Conservation (phyloP, 306 rosid genomes). For the Luffa aegyptiaca region DNA sequence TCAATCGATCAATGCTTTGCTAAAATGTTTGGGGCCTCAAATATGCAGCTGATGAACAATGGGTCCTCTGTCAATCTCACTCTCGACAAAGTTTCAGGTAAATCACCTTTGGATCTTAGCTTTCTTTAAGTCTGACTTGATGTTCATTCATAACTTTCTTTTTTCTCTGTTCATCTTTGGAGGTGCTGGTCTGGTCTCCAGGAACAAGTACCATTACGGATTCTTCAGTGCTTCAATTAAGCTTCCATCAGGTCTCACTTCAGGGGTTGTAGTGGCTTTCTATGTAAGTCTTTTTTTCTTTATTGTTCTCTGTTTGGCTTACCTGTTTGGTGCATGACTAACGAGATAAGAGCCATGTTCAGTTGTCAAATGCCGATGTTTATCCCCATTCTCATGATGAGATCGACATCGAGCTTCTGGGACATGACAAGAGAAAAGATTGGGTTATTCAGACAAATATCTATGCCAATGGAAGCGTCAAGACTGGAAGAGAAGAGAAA, state of each 20-base stretch:
- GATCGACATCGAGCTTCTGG: conserved; percentile 82
- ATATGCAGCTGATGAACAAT: conserved; percentile 45
- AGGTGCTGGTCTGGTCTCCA: conserved; percentile 80
- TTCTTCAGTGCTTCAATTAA: conserved; percentile 95
- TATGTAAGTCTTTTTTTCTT: conserved; percentile 40
- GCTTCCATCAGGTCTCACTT: conserved; percentile 72
- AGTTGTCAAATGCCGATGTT: conserved; percentile 85
- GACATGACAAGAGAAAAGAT: conserved; percentile 76
- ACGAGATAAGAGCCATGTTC: conserved; percentile 8
- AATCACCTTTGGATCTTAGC: not conserved
- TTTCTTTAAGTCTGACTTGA: not conserved
- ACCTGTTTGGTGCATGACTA: not conserved
- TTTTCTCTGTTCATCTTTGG: not conserved
- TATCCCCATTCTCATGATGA: conserved; percentile 85
- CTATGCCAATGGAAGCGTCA: conserved; percentile 81
- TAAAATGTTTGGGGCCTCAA: conserved; percentile 47
- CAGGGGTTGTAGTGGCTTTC: conserved; percentile 94
- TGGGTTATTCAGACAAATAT: conserved; percentile 89
- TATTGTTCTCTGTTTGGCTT: not conserved
- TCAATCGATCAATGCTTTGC: conserved; percentile 37
- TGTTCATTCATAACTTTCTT: not conserved
- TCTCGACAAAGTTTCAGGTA: conserved; percentile 77
- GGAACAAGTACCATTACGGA: conserved; percentile 52
- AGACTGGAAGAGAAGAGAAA: conserved; percentile 94
- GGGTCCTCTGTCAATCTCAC: conserved; percentile 72